Evolutionary conservation across 495 filamentous ascomycete species (phyloP), one percentile per base, ranked within the genome.

Genomic region (Annulohypoxylon nitens): DNA sequence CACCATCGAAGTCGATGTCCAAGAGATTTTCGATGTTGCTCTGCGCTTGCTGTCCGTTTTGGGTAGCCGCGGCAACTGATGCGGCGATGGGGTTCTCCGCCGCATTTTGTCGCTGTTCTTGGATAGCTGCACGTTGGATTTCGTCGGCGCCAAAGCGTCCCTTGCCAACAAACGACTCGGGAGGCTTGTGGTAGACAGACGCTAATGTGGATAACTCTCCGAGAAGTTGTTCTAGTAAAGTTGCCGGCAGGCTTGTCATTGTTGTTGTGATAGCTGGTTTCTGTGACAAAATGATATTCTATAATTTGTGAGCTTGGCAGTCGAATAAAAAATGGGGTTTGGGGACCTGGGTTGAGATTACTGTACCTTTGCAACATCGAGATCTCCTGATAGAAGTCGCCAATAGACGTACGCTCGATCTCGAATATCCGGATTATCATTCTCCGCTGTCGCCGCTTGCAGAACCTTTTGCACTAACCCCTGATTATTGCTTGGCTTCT

Each of bases 321-420:
- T 43, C 11, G 11, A 11, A 30, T 11, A 25, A 36, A n/a, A 45
- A 63, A 51, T 26, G 20, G 37, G 25, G 57, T 12, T 23, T 18
- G 20, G 0, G 20, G 20, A 23, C 20, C 1, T 23, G 20, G 20
- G n/a, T n/a, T 34, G 12, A 14, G 30, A 18, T 33, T 50, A 66
- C 78, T 4, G 50, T 82, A 91, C 90, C 86, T 93, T 94, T 55
- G 97, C 93, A 41, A 97, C 88, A 73, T 93, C 88, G 16, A 95
- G 89, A 75, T 98, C 95, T 55, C 92, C 95, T 18, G 95, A 98
- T n/a, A 99, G 85, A 26, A 99, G 85, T 69, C 96, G 92, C 96
- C 96, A 99, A 84, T 99, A 99, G 58, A 98, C 93, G 77, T 99
- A 99, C 20, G 96, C 96, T 80, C 96, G 88, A 80, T 99, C 96